phyloP scores from a whole-genome alignment of 306 rosid genomes.

The Fragaria iinumae region DNA sequence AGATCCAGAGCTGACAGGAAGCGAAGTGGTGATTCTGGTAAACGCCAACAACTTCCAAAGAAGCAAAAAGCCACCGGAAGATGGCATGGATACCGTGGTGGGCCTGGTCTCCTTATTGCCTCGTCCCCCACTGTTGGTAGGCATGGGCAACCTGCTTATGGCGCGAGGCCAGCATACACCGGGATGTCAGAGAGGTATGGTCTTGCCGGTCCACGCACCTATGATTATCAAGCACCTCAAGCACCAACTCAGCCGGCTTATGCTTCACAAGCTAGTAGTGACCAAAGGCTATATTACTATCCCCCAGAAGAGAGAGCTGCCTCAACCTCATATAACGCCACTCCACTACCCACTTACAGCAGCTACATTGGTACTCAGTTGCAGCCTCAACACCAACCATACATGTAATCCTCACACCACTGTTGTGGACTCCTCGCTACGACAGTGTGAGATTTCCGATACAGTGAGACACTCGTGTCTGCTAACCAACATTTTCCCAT shows the following conservation, averaged over 20 bases:
- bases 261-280: conserved; percentile 38
- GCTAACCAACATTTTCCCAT: background rate
- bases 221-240: conserved; percentile 57
- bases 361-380: conserved; percentile 49
- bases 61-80: conserved; percentile 53
- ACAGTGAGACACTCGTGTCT: background rate
- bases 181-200: conserved; percentile 50
- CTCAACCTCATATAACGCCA: conserved; percentile 30
- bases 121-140: conserved; percentile 34
- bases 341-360: conserved; percentile 43
- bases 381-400: conserved; percentile 57
- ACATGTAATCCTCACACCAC: conserved; percentile 38
- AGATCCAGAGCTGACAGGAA: conserved; percentile 55
- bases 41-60: conserved; percentile 45
- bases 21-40: conserved; percentile 51
- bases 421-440: conserved; percentile 9
- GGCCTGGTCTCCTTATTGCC: conserved; percentile 38
- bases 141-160: conserved; percentile 42
- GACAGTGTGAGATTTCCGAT: background rate
- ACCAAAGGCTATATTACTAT: conserved; percentile 39
- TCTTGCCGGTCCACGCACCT: conserved; percentile 30
- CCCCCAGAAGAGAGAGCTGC: conserved; percentile 33
- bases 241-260: conserved; percentile 54
- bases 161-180: conserved; percentile 42
- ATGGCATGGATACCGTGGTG: conserved; percentile 36